Base-by-base conservation (phyloP, 116 monocot genomes). In the Papilionanthe hybrid region DNA sequence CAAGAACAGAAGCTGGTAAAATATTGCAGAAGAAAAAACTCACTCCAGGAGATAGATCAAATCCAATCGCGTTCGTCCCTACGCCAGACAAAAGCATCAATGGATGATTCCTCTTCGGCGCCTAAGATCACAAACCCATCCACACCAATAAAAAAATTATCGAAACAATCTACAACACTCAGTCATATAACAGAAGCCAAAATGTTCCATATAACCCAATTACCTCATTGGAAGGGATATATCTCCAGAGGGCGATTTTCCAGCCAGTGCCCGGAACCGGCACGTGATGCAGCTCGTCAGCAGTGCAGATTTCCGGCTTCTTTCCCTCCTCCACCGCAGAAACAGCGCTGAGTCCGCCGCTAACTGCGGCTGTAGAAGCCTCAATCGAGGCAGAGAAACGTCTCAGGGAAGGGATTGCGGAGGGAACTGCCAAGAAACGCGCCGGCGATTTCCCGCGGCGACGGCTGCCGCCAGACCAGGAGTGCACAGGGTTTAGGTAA, bases 201-300 rank as follows among this genome's bases (percentile, higher is more conserved):
- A 22, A 42, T 19, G 19, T 43, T 13, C 79, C 23, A 12, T 11
- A 84, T 13, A 0, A 84, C 27, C 1, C 9, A 57, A 41, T 6
- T 10, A 98, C 98, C 91, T 98, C 83, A 30, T 84, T 78, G 49
- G 87, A 81, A 1, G 94, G 91, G 17, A 77, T 72, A 82, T 98
- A 98, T 9, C 98, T 89, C 98, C 95, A 98, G 29, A 98, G 88
- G 17, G 98, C 94, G 84, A 98, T 80, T 76, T 88, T 84, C 98
- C 94, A 98, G 43, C 88, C 86, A 30, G 90, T 89, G 58, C 91
- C 87, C 5, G 88, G 86, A 20, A 99, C 90, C 17, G 88, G 72
- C 11, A 91, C 95, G 79, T 93, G 85, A 86, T 99, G 95, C 57
- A 99, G 88, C 90, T 98, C 98, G 81, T 98, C 98, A 29, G 94